Evolutionary conservation across 1,284 basidiomycete species (phyloP), one percentile per base, ranked within the genome.

Genomic region (Puccinia coronata): DNA sequence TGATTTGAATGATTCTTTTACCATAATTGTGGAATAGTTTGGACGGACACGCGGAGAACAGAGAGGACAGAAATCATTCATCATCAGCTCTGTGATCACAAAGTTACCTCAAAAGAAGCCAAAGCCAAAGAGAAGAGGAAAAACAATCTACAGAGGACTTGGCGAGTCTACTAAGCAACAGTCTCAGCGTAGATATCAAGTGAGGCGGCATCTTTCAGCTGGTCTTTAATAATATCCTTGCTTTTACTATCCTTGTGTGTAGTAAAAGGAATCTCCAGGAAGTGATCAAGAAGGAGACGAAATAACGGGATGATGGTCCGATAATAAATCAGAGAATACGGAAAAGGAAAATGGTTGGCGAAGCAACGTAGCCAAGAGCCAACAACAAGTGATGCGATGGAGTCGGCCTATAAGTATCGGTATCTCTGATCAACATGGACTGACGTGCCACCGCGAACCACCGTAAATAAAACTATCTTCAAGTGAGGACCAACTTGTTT

Each of bases 81-180:
- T n/a, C n/a, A n/a, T n/a, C n/a, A n/a, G n/a, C n/a, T n/a, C n/a
- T n/a, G n/a, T n/a, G n/a, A n/a, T n/a, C n/a, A n/a, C n/a, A n/a
- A n/a, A n/a, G n/a, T n/a, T n/a, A n/a, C n/a, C n/a, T n/a, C n/a
- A n/a, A n/a, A n/a, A n/a, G n/a, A n/a, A n/a, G n/a, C n/a, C n/a
- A n/a, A n/a, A n/a, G n/a, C n/a, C 6, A 28, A 71, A 31, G 34
- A 34, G 20, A 72, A 31, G 11, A 6, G 41, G 14, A 67, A 72
- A 5, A 39, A 28, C 20, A 25, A 55, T 72, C 70, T 51, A 72
- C 70, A 53, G 70, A 53, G 53, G 70, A 55, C 34, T 72, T 55
- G 51, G 34, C 31, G 11, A 55, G 70, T 72, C 70, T 51, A 2
- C 2, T 34, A n/a, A 72, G 70, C 14, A 53, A 55, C 34, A 51